Base-by-base conservation (phyloP, 2,329 filamentous ascomycete genomes). In the Setomelanomma holmii region DNA sequence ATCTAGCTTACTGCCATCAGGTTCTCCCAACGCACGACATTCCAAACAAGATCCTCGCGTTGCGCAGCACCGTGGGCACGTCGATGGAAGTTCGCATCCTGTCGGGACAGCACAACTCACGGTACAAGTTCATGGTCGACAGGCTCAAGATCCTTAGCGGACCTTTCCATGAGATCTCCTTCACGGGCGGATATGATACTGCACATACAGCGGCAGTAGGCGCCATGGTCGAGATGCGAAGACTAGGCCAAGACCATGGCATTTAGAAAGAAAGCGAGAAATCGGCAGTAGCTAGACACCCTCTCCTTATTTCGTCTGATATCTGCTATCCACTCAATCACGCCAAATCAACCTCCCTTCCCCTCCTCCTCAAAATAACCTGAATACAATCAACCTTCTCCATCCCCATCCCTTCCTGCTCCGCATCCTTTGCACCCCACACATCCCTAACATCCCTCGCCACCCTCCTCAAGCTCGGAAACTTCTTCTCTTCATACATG, bases 361-460 rank as follows among this genome's bases (percentile, higher is more conserved):
- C 67, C 40, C 60, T 57, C 14, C 55, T 41, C 40, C 43, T 51
- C 21, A 66, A 33, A 16, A 72, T 69, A 24, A 72, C 68, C 43
- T 68, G 62, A 27, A 72, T 72, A 35, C 68, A 72, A 51, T 72
- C 68, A 5, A 72, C 59, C 40, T 62, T 70, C 12, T 53, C 53
- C 64, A 68, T 69, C 3, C 62, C 64, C 27, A 58, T 63, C 22
- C 58, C 45, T 0, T 60, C 65, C 27, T 58, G 63, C 22, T 59
- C 49, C 0, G 54, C 42, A 42, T 72, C 67, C 41, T 72, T 72
- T 1, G 61, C 61, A 14, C 38, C 40, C 68, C 68, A 71, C 4
- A 72, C 67, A 33, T 63, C 60, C 47, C 69, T 66, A 20, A 72
- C 53, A 53, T 72, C 68, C 19, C 63, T 51, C 53, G 67, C 57